Percentiles rank a stretch among this genome's conserved stretches.
Conservation (phyloP, 306 rosid species). For the Adenanthera pavonina region DNA sequence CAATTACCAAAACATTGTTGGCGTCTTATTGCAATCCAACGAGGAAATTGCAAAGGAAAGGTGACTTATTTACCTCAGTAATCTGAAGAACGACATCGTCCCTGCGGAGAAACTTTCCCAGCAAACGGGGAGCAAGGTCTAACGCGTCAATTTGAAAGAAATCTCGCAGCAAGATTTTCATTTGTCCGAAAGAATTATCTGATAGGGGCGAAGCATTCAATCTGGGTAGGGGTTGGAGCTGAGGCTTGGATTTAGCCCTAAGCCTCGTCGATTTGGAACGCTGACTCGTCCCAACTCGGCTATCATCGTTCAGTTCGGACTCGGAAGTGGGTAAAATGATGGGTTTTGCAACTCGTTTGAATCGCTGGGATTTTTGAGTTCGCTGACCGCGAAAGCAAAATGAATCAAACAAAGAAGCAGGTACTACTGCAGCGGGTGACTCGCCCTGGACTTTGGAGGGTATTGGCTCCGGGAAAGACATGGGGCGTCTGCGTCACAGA, state of each 20-base stretch:
- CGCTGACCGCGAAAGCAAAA: slow-evolving; percentile 42
- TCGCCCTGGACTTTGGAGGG: slow-evolving; percentile 36
- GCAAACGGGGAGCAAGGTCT: slow-evolving; percentile 87
- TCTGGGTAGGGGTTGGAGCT: slow-evolving; percentile 29
- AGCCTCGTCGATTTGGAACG: slow-evolving; percentile 39
- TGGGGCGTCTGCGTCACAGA: not conserved
- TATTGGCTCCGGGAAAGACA: not conserved
- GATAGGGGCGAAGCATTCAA: slow-evolving; percentile 22
- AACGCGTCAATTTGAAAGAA: slow-evolving; percentile 81
- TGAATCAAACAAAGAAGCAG: slow-evolving; percentile 13
- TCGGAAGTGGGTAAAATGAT: slow-evolving; percentile 35
- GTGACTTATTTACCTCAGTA: slow-evolving; percentile 62
- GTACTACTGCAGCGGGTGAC: not conserved
- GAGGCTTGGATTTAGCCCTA: slow-evolving; percentile 36
- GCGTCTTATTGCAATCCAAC: not conserved
- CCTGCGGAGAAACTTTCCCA: slow-evolving; percentile 79
- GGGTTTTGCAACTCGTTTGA: slow-evolving; percentile 61
- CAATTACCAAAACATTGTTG: not conserved
- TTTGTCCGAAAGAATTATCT: slow-evolving; percentile 19
- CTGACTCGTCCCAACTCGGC: slow-evolving; percentile 30
- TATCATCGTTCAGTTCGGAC: slow-evolving; percentile 24
- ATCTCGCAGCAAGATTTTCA: slow-evolving; percentile 52
- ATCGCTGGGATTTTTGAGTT: slow-evolving; percentile 58
- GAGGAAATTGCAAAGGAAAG: not conserved
- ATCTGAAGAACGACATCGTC: slow-evolving; percentile 89